Evolutionary conservation across 345 rosid species (phyloP), one percentile per base, ranked within the genome.

Genomic region (Ceriops decandra): DNA sequence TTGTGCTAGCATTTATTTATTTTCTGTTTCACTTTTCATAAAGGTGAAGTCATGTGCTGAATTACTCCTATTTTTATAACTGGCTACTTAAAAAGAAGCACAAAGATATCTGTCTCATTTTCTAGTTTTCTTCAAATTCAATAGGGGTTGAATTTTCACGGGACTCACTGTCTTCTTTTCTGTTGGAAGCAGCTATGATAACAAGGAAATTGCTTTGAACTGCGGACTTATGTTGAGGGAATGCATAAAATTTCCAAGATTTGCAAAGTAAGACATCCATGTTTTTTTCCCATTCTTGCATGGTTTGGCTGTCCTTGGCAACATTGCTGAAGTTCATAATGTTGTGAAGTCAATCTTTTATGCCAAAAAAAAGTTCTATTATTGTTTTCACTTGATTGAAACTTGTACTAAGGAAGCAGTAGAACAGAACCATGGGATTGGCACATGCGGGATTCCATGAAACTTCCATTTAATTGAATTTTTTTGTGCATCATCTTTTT

Each of bases 161-260:
- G 51, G 49, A 33, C 65, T 35, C 54, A 30, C 53, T 76, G 49
- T 75, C 62, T n/a, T 68, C 62, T 75, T 64, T n/a, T 68, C 62
- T 72, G 46, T 67, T 73, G 61, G 63, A 68, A 83, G 72, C 92
- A 93, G 98, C 80, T 93, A 93, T 79, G 97, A 93, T 68, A 88
- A 89, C 85, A 91, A 91, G 85, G 96, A 93, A 80, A 86, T 89
- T 70, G 97, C 98, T 76, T 72, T 87, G 79, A 86, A 82, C 77
- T 89, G 91, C 70, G 98, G 98, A 82, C 85, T 75, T 75, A 89
- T 91, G 96, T 79, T 93, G 78, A 87, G 97, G 83, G 98, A 91
- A 83, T 93, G 98, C 88, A 85, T 91, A 83, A 93, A 91, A 76
- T 89, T 91, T 80, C 90, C 88, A n/a, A 72, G 80, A 57, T 92